These are phyloP conservation scores for Aspergillus nomiae DNA, from an alignment of 2,329 filamentous ascomycete genomes.

Conservation along the genomic window DNA sequence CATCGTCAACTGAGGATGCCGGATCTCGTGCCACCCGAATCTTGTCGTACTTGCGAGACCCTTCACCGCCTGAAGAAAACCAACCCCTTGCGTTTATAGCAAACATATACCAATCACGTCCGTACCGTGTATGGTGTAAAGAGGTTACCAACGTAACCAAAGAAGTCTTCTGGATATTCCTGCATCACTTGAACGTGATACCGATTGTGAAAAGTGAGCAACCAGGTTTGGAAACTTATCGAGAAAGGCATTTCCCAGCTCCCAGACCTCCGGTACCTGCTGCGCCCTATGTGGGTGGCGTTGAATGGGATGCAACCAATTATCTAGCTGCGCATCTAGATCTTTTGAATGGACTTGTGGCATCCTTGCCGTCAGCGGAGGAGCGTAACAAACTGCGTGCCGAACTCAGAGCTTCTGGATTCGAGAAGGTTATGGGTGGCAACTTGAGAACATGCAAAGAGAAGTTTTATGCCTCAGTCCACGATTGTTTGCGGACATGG, in stretches of 20 bases:
- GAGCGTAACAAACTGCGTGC: constrained; percentile 78
- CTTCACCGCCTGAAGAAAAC: constrained; percentile 71
- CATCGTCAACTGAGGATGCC: constrained; percentile 62
- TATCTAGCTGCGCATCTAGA: constrained; percentile 92
- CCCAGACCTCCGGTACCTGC: constrained; percentile 88
- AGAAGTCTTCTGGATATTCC: constrained; percentile 99
- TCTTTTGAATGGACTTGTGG: constrained; percentile 85
- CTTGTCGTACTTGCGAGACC: constrained; percentile 77
- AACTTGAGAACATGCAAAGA: constrained; percentile 91
- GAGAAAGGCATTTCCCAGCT: constrained; percentile 73
- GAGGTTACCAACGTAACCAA: constrained; percentile 92
- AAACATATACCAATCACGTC: constrained; percentile 82
- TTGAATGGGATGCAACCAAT: constrained; percentile 98
- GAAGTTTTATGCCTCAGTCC: constrained; percentile 92
- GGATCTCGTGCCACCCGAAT: constrained; percentile 68
- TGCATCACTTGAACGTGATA: constrained; percentile 89
- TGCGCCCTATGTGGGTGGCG: constrained; percentile 92
- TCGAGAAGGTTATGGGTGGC: constrained; percentile 84
- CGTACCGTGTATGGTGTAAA: constrained; percentile 92
- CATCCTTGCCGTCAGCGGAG: constrained; percentile 68
- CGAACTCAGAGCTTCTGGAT: constrained; percentile 79
- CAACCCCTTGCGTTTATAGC: constrained; percentile 82
- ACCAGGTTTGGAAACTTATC: constrained; percentile 35
- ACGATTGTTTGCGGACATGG: constrained; percentile 87
- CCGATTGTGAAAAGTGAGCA: constrained; percentile 48